Base-by-base conservation (phyloP, 768 basidiomycete genomes). In the Amanita subjunquillea region DNA sequence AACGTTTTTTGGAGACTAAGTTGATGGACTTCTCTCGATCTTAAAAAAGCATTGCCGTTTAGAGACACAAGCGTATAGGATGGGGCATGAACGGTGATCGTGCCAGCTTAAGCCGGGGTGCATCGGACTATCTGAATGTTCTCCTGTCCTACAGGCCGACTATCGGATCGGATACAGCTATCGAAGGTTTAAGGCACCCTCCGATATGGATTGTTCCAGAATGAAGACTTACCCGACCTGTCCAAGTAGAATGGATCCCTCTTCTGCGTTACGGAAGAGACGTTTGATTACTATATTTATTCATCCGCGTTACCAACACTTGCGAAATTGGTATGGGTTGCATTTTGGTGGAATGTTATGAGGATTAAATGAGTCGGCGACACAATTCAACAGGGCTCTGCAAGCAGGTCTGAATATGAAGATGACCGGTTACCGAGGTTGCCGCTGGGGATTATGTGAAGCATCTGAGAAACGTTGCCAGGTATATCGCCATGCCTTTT, bases 41-140 rank as follows among this genome's bases (percentile, higher is more conserved):
- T 56, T 10, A 41, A 12, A 13, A 63, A 45, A 5, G 75, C 72
- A 27, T 63, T 57, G 42, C 70, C 64, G 4, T 69, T 74, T 15
- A 89, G 68, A 72, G 86, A 88, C 38, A 90, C 85, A 34, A 91
- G 70, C 0, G 82, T 85, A 34, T 78, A 78, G 27, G 75, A 76
- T 0, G 89, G 87, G 0, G 85, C 84, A 13, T 77, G 76, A 23
- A 88, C 82, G n/a, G 65, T 67, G 53, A 89, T 71, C 20, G 67
- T 62, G 66, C 17, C 87, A 90, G 2, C 72, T 68, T 67, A 66
- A 9, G 63, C 64, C 47, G 71, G 68, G 58, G 82, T 72, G 58
- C 89, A 92, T 6, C 65, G 52, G 29, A 87, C 69, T 0, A 75
- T 82, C 40, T 75, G 67, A 6, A 86, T 72, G 47, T 70, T 59